Conservation (phyloP, 2,329 filamentous ascomycete genomes). For the Scedosporium minutisporum region DNA sequence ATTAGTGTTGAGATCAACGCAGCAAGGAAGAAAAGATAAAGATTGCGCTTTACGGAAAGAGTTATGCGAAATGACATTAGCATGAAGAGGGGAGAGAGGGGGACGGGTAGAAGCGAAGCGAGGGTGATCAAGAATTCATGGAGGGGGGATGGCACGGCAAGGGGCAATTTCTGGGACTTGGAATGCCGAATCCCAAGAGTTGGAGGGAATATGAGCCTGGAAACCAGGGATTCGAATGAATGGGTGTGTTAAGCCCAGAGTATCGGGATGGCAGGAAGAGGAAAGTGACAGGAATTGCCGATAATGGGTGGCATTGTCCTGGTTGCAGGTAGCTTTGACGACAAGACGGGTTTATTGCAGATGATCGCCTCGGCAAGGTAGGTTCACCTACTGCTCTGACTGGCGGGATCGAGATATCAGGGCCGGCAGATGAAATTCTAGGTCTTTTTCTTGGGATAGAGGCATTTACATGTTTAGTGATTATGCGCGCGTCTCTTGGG, state of each 20-base stretch:
- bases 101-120: too few relatives aligned
- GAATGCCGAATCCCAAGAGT: background rate
- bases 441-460: background rate
- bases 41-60: too few relatives aligned
- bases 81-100: too few relatives aligned
- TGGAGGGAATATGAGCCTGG: background rate
- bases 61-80: too few relatives aligned
- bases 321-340: background rate
- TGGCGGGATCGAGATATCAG: background rate
- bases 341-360: background rate
- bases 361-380: background rate
- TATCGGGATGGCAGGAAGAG: background rate
- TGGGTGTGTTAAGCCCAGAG: background rate
- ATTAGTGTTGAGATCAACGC: too few relatives aligned
- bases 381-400: background rate
- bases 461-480: background rate
- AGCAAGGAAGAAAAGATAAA: too few relatives aligned
- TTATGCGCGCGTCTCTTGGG: background rate
- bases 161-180: too few relatives aligned
- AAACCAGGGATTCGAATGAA: background rate
- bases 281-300: background rate
- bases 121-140: background rate
- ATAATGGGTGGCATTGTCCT: background rate
- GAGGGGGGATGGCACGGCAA: background rate
- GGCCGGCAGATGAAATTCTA: background rate